Conservation (phyloP, 163 green algal genomes). For the Botryococcus braunii region DNA sequence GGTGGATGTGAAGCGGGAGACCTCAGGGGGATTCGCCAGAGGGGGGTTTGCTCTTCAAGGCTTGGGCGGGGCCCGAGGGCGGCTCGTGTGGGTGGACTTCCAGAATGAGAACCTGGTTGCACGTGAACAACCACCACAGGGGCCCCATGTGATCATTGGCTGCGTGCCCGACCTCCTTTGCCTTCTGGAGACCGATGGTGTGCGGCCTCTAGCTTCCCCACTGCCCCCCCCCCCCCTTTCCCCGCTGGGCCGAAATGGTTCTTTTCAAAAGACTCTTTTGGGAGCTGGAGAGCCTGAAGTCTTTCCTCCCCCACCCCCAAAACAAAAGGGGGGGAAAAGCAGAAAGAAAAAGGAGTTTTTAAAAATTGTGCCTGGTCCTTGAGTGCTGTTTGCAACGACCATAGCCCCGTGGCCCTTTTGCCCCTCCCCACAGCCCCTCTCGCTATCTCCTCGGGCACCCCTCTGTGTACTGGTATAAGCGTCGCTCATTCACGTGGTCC, state of each 20-base stretch:
- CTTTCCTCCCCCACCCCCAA: no score
- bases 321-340: not conserved
- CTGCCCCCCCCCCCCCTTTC: no score
- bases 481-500: no score
- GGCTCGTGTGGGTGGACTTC: constrained; percentile 10
- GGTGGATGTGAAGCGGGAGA: constrained; percentile 23
- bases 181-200: constrained; percentile 1
- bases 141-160: no score
- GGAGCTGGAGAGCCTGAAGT: no score
- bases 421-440: no score
- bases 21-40: constrained; percentile 26
- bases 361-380: not conserved
- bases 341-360: not conserved
- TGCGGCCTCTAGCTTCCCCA: not conserved
- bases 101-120: constrained; percentile 41
- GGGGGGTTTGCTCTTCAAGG: constrained; percentile 12
- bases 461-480: no score
- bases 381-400: not conserved
- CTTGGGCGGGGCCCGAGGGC: not conserved
- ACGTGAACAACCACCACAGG: not conserved
- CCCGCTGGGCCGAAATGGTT: no score
- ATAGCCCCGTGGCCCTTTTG: no score
- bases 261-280: no score
- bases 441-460: no score
- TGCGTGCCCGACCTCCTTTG: constrained; percentile 28